Evolutionary conservation across 495 filamentous ascomycete genomes (phyloP).

Genomic region (Glarea lozoyensis): DNA sequence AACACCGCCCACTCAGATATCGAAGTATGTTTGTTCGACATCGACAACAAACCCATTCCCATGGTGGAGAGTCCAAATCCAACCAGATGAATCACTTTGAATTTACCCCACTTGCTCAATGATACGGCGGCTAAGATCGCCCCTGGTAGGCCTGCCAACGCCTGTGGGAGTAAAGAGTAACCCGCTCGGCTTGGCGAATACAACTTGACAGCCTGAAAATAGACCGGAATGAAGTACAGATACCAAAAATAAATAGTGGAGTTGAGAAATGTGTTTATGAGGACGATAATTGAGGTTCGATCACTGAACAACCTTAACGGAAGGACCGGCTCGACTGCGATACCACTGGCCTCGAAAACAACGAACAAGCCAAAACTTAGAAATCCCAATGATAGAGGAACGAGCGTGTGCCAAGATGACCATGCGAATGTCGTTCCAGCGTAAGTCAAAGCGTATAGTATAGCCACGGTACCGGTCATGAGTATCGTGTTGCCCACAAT

Average conservation of each 20-base stretch:
- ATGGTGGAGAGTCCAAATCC: constrained; percentile 50
- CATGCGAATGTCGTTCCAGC: constrained; percentile 66
- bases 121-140: constrained; percentile 53
- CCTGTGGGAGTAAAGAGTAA: constrained; percentile 62
- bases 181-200: constrained; percentile 64
- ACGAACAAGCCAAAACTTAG: constrained; percentile 47
- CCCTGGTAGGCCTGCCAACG: constrained; percentile 52
- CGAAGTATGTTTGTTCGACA: background rate
- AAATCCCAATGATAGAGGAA: constrained; percentile 65
- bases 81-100: constrained; percentile 38
- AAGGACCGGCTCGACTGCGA: constrained; percentile 66
- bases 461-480: constrained; percentile 63
- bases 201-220: constrained; percentile 67
- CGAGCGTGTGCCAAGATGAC: constrained; percentile 62
- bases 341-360: constrained; percentile 47
- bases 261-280: constrained; percentile 46
- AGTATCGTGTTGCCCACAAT: constrained; percentile 63
- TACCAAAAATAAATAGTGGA: constrained; percentile 60
- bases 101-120: constrained; percentile 61
- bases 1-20: constrained; percentile 54
- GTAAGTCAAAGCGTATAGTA: constrained; percentile 70
- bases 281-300: constrained; percentile 25
- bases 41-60: constrained; percentile 49
- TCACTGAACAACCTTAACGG: constrained; percentile 46
- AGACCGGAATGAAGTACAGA: constrained; percentile 67